Evolutionary conservation across 2,329 filamentous ascomycete genomes (phyloP).

Genomic region (Mycocentrospora acerina): DNA sequence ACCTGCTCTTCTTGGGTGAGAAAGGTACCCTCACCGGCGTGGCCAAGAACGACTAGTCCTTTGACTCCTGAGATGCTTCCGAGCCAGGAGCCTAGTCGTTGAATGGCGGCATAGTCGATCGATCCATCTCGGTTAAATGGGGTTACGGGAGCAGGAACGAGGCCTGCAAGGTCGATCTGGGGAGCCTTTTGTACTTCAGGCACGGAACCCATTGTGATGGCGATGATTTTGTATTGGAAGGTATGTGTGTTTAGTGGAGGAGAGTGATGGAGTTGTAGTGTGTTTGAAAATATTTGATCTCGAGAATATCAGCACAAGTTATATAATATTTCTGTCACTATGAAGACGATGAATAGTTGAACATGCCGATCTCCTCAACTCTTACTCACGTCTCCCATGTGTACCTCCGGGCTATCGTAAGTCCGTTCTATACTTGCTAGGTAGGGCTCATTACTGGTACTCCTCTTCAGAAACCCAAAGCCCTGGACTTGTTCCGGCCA

Average conservation of each 20-base stretch:
- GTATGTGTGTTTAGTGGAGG: constrained; percentile 1
- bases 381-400: no score
- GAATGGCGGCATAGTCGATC: constrained; percentile 56
- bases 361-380: no score
- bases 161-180: constrained; percentile 50
- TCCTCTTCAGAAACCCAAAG: no score
- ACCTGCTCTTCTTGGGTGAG: constrained; percentile 54
- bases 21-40: constrained; percentile 58
- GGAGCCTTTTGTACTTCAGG: constrained; percentile 22
- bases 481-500: no score
- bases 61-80: constrained; percentile 55
- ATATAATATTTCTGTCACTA: neutral
- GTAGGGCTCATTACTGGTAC: no score
- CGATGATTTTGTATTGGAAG: neutral
- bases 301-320: neutral
- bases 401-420: no score
- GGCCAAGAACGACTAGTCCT: constrained; percentile 56
- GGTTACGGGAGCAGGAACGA: constrained; percentile 55
- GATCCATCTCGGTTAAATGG: constrained; percentile 53
- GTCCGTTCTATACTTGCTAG: no score
- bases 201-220: constrained; percentile 26
- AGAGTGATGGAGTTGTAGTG: constrained; percentile 2
- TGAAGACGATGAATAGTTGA: no score
- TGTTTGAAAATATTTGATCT: neutral
- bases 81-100: constrained; percentile 56